Evolutionary conservation across 2,329 filamentous ascomycete species (phyloP), one percentile per base, ranked within the genome.

Genomic region (Tympanopsis confertula): DNA sequence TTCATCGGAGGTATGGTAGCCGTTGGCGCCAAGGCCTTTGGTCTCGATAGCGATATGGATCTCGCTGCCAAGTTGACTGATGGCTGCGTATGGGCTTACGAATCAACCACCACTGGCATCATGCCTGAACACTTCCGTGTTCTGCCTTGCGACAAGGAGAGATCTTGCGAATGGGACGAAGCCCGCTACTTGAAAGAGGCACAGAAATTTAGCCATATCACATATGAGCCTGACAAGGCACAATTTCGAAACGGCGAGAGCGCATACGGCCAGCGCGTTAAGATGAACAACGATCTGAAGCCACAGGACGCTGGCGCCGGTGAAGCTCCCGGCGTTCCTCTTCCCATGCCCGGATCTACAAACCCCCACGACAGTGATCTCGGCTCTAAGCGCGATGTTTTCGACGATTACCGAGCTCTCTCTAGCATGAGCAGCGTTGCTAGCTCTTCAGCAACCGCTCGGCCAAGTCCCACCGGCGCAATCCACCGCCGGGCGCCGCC

Each of bases 11-110:
- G 66, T 15, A 69, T 67, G 62, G 60, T 64, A 35, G 60, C 57
- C 12, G 58, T 68, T 7, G 61, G 61, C 2, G 57, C 63, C 5
- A 64, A 60, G 38, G 52, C 67, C 13, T 65, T 72, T 30, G 54
- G 58, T 10, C 58, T 61, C 41, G 48, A 59, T 1, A 55, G 63
- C 12, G 63, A 75, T 40, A 50, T 75, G 5, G 51, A 55, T 4
- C 57, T 66, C 12, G 71, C 61, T 4, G 56, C 59, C 37, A 64
- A 62, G 42, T 54, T 76, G 12, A 64, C 70, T 0, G 56, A 64
- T 15, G 71, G 70, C n/a, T 78, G 74, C 42, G 65, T 63, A 1
- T 78, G 72, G 71, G 69, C 69, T 0, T 78, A 78, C 44, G 54
- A 57, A 14, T 56, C 62, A 2, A 71, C 74, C 35, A 62, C 66